These are phyloP conservation scores for Suillus sp. DNA, from an alignment of 768 basidiomycete genomes.

Conservation along the genomic window DNA sequence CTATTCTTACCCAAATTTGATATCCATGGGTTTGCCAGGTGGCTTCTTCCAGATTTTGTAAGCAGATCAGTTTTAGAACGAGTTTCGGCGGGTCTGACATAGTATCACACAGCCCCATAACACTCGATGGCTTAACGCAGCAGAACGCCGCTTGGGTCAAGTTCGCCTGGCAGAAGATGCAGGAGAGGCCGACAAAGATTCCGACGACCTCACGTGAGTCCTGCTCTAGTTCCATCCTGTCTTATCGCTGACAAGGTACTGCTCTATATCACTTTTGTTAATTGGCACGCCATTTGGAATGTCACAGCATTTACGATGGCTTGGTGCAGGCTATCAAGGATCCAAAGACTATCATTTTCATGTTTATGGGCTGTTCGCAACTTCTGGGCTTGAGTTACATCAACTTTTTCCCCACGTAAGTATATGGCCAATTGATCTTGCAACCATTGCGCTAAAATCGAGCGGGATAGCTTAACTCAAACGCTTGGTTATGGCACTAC, in stretches of 20 bases:
- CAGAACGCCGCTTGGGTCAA: conserved; percentile 61
- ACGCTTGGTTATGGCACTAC: conserved; percentile 66
- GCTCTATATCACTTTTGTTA: neutral
- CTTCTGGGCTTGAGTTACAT: conserved; percentile 60
- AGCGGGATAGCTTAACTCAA: conserved; percentile 45
- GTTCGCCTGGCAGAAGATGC: conserved; percentile 70
- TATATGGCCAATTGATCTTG: neutral
- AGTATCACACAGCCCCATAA: conserved; percentile 50
- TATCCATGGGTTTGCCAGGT: conserved; percentile 37
- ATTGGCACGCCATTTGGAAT: neutral
- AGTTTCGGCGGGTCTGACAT: neutral
- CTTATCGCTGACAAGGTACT: neutral
- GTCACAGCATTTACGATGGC: conserved; percentile 48
- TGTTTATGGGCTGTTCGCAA: conserved; percentile 51
- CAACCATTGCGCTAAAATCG: neutral
- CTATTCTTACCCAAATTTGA: neutral
- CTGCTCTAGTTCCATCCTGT: neutral
- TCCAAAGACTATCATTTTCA: conserved; percentile 54
- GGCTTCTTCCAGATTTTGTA: conserved; percentile 61
- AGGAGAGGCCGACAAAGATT: conserved; percentile 64
- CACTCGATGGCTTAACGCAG: conserved; percentile 56
- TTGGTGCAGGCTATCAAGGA: conserved; percentile 60
- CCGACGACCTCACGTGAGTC: conserved; percentile 19
- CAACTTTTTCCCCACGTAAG: conserved; percentile 60
- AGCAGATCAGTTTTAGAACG: conserved; percentile 21